Base-by-base conservation (phyloP, 73 alveolate genomes). In the Paramecium sonneborni region DNA sequence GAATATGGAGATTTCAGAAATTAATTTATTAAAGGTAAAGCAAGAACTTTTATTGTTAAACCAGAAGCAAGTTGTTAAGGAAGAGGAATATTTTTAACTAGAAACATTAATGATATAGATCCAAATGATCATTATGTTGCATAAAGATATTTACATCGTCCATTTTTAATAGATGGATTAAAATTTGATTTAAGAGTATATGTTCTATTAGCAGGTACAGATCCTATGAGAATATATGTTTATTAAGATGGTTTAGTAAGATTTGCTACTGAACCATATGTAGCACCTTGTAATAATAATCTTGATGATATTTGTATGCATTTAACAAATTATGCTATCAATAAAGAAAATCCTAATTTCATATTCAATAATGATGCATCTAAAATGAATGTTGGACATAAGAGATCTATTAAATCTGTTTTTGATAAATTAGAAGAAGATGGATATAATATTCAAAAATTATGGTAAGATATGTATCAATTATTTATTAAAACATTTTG, bases 31-130 rank as follows among this genome's bases (percentile, higher is more conserved):
- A 58, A 85, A 32, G 87, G 92, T 20, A 93, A 93, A 35, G 44
- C 82, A 20, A 93, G 74, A 67, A 86, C 88, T 21, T 96, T 95
- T 94, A 95, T 97, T 2, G 97, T 97, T 18, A 97, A 97, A 86
- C 99, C 99, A 1, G 99, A 96, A 14, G 98, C 98, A 11, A 92
- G 95, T 76, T 93, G 98, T 58, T 76, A 98, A 35, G 99, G 99
- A 5, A 97, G 95, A 95, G 99, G 99, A 12, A 97, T 97, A n/a
- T 97, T 97, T 88, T 91, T 97, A 46, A 97, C 96, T 20, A 93
- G 96, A 89, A 90, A 93, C 32, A 76, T 95, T 15, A 95, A 97
- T 41, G 96, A 96, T 28, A 95, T 97, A 4, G 95, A 96, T 58
- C 95, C 96, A 39, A 88, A 79, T 52, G 99, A 97, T 79, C 96